These are phyloP conservation scores for Yarrowia sp. DNA, from an alignment of 805 yeast species.

Conservation along the genomic window DNA sequence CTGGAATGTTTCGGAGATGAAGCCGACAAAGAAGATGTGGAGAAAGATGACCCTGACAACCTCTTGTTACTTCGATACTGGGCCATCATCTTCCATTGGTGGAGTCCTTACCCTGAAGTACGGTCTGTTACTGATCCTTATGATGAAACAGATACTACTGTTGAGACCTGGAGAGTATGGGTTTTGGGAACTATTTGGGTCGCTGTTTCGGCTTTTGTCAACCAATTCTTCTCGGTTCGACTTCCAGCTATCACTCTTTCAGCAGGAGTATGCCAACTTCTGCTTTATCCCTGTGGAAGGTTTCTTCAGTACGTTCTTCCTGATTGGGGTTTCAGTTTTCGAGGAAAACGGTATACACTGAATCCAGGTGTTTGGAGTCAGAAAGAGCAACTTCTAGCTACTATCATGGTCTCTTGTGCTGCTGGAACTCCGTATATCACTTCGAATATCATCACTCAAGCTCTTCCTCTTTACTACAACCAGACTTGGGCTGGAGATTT, in stretches of 20 bases:
- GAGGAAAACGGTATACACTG: conserved; percentile 45
- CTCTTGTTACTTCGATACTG: background rate
- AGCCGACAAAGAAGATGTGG: background rate
- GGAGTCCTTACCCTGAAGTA: conserved; percentile 59
- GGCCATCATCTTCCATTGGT: conserved; percentile 36
- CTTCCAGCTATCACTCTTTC: conserved; percentile 49
- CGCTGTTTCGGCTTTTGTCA: conserved; percentile 52
- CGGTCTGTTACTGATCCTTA: conserved; percentile 52
- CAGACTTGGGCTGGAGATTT: conserved; percentile 38
- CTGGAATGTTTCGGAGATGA: conserved; percentile 7
- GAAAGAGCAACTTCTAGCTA: conserved; percentile 66
- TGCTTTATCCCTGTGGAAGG: conserved; percentile 56
- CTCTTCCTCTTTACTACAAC: conserved; percentile 37
- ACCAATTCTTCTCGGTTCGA: conserved; percentile 57
- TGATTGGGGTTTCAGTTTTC: conserved; percentile 43
- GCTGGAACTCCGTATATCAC: conserved; percentile 32
- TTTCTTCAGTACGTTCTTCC: conserved; percentile 46
- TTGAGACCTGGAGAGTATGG: conserved; percentile 52
- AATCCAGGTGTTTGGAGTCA: conserved; percentile 65
- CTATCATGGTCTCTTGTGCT: conserved; percentile 40
- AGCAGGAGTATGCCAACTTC: conserved; percentile 45
- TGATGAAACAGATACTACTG: conserved; percentile 48
- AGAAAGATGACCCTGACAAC: background rate
- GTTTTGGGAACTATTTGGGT: conserved; percentile 43
- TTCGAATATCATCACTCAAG: conserved; percentile 33